Evolutionary conservation across 768 basidiomycete genomes (phyloP), one percentile per base, ranked within the genome.

Genomic region (Auriscalpium orientale): DNA sequence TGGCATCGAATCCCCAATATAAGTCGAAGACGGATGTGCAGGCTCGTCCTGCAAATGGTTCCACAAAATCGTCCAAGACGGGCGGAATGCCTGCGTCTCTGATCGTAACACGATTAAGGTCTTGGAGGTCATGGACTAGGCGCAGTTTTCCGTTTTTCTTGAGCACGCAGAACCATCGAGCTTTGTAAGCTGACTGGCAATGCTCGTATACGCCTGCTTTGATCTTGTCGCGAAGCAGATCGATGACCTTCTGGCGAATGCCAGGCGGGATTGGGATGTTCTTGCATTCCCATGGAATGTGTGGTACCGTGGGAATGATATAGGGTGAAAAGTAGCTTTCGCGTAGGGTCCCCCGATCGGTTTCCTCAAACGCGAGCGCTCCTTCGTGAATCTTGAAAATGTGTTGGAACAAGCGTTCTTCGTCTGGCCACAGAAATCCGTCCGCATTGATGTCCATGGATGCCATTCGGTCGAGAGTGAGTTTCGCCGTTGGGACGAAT

Each of bases 151-250:
- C 59, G 13, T 64, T 60, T 38, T 70, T 68, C 56, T 70, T 70
- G 6, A 56, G 43, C 0, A 77, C 70, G 33, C 68, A 71, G 53
- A 76, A 79, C 74, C 72, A 76, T 8, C 67, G 53, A 0, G 71
- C 72, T 0, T 70, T 61, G 35, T 79, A 79, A 0, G 74, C 74
- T 0, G 67, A 68, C 38, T 74, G 67, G 0, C 69, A 73, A 0
- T 65, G 70, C 58, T 79, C 70, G 53, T 76, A 78, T 0, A 56
- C 49, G 12, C 55, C 55, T 3, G 55, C 48, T 2, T 47, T 18
- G 16, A 48, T 48, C 21, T 48, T 48, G n/a, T 48, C 46, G 20
- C 33, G 20, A 10, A 56, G 36, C 18, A 49, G 16, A n/a, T 37
- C 44, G 38, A 55, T 55, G 45, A 55, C 46, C 3, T 55, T 21